Conservation (phyloP, 2,329 filamentous ascomycete genomes). For the Ophiosphaerella narmari region DNA sequence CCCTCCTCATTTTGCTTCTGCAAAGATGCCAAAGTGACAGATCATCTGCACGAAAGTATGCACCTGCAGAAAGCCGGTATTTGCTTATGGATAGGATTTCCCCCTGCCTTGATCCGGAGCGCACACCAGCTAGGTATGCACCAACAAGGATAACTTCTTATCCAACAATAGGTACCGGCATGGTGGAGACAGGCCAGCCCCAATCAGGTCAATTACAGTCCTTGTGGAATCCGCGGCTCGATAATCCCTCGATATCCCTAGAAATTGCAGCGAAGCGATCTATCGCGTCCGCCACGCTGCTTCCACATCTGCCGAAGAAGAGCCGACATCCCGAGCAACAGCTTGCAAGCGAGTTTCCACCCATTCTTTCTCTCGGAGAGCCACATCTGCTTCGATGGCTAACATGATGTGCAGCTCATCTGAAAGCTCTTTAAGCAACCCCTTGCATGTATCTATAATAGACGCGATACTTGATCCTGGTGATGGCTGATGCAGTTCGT, state of each 20-base stretch:
- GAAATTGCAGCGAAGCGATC: neutral
- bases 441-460: constrained; percentile 36
- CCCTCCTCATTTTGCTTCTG: neutral
- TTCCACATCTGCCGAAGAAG: constrained; percentile 12
- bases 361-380: constrained; percentile 41
- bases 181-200: neutral
- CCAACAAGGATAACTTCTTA: neutral
- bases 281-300: constrained; percentile 34
- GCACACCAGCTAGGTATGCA: too few species aligned
- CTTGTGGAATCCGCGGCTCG: neutral
- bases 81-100: neutral
- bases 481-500: constrained; percentile 32
- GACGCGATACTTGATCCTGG: constrained; percentile 40
- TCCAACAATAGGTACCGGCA: neutral
- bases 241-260: neutral
- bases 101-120: neutral
- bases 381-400: constrained; percentile 36
- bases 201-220: neutral
- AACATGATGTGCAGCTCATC: constrained; percentile 43
- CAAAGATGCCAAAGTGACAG: neutral
- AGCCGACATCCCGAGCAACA: constrained; percentile 31
- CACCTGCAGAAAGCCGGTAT: neutral
- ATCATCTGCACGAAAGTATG: neutral
- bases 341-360: constrained; percentile 38
- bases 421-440: constrained; percentile 36